A percentile compares a stretch with the other conserved stretches of the same genome.
phyloP scores from a whole-genome alignment of 495 filamentous ascomycete species.

The Lasiosphaeris hirsuta region DNA sequence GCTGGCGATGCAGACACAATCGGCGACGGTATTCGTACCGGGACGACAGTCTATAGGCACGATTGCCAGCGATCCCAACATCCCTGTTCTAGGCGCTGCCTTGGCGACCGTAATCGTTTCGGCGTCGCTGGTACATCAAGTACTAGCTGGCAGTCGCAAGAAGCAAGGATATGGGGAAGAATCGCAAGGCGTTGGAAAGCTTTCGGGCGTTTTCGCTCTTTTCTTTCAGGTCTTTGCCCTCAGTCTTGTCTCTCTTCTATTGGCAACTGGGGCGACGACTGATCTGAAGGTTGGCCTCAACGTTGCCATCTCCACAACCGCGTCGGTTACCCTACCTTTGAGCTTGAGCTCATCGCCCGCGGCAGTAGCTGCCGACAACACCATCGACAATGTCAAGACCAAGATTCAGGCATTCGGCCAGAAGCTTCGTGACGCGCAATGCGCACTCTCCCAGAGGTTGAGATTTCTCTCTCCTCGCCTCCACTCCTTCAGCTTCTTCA shows the following conservation, averaged over 20 bases:
- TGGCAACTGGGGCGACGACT: constrained; percentile 13
- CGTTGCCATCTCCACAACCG: constrained; percentile 19
- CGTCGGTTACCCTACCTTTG: constrained; percentile 19
- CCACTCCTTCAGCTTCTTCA: not conserved
- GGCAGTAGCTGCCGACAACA: constrained; percentile 9
- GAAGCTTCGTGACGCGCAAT: constrained; percentile 6
- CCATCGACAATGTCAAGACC: constrained; percentile 24
- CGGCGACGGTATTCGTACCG: too few species aligned
- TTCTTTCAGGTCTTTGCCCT: constrained; percentile 28
- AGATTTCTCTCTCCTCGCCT: constrained; percentile 6
- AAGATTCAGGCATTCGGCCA: constrained; percentile 20
- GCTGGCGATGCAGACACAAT: not conserved
- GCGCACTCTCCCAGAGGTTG: constrained; percentile 6
- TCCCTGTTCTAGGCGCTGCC: constrained; percentile 4
- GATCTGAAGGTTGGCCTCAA: constrained; percentile 11
- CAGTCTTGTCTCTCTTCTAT: constrained; percentile 35
- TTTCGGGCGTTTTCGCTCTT: not conserved
- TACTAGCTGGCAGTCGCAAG: too few species aligned
- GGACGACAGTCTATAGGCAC: too few species aligned
- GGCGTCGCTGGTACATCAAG: constrained; percentile 24
- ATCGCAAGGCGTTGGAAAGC: too few species aligned
- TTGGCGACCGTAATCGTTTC: constrained; percentile 15
- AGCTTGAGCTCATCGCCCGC: constrained; percentile 2
- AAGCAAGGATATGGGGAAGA: too few species aligned
- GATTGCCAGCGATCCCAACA: not conserved